phyloP scores from a whole-genome alignment of 306 rosid genomes.

The Cicer pinnatifidum region DNA sequence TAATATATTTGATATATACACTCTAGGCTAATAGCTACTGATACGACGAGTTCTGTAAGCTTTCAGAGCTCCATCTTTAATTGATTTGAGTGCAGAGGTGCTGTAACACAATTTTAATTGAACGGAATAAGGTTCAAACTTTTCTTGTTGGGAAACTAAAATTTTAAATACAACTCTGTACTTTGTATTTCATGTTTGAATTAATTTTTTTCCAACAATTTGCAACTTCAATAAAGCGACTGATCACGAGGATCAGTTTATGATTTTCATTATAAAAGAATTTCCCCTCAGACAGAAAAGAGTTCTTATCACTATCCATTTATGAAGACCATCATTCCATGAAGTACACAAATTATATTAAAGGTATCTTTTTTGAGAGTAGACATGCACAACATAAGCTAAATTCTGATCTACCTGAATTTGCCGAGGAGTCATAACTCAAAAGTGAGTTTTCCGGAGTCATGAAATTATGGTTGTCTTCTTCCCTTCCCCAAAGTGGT shows the following conservation, averaged over 20 bases:
- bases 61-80: constrained; percentile 88
- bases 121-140: constrained; percentile 27
- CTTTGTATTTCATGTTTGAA: constrained; percentile 7
- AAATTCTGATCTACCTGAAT: constrained; percentile 67
- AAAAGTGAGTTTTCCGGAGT: constrained; percentile 76
- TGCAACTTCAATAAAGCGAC: not conserved
- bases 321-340: constrained; percentile 13
- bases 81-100: constrained; percentile 77
- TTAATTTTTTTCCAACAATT: constrained; percentile 5
- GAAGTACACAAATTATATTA: not conserved
- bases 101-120: constrained; percentile 54
- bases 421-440: constrained; percentile 74
- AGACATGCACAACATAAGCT: constrained; percentile 28
- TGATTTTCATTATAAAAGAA: constrained; percentile 10
- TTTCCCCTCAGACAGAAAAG: constrained; percentile 18
- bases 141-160: not conserved
- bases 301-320: constrained; percentile 8
- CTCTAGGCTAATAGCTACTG: constrained; percentile 63
- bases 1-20: constrained; percentile 75
- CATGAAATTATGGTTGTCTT: constrained; percentile 65
- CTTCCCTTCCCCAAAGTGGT: constrained; percentile 75
- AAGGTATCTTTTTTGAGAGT: constrained; percentile 15
- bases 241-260: constrained; percentile 21
- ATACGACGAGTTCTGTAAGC: constrained; percentile 47
- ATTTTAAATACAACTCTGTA: not conserved